A percentile compares a stretch with the other conserved stretches of the same genome.
These are phyloP conservation scores for Plectosphaerella cucumerina DNA, from an alignment of 2,329 filamentous ascomycete genomes.

Conservation along the genomic window DNA sequence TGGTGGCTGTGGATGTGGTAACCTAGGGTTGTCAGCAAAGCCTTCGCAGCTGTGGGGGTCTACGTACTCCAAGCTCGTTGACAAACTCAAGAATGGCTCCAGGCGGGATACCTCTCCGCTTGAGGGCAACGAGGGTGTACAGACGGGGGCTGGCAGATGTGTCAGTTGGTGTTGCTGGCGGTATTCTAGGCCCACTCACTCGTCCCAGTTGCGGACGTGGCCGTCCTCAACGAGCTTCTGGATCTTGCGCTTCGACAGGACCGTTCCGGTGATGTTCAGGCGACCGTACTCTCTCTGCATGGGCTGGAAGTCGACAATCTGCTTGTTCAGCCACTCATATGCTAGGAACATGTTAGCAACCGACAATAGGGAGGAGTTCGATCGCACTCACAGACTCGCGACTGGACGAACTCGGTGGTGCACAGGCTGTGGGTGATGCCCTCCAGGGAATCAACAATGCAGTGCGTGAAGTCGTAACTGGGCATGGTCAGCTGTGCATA, in stretches of 20 bases:
- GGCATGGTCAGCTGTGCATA: not conserved
- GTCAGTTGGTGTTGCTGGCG: no score
- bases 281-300: constrained; percentile 87
- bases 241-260: constrained; percentile 83
- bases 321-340: constrained; percentile 86
- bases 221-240: constrained; percentile 72
- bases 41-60: not conserved
- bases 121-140: constrained; percentile 80
- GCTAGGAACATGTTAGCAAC: constrained; percentile 45
- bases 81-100: constrained; percentile 87
- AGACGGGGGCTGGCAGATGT: constrained; percentile 61
- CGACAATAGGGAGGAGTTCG: not conserved
- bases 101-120: constrained; percentile 80
- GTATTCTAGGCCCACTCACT: constrained; percentile 28
- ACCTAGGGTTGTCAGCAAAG: not conserved
- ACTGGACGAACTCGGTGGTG: constrained; percentile 86
- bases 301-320: constrained; percentile 77
- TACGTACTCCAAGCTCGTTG: constrained; percentile 74
- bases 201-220: constrained; percentile 85
- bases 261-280: constrained; percentile 54
- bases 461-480: constrained; percentile 82
- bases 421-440: constrained; percentile 88
- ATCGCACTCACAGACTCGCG: constrained; percentile 37
- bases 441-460: constrained; percentile 88
- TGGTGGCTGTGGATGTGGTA: constrained; percentile 74